Conservation (phyloP, 805 yeast genomes). For the Suhomyces xylopsoci region DNA sequence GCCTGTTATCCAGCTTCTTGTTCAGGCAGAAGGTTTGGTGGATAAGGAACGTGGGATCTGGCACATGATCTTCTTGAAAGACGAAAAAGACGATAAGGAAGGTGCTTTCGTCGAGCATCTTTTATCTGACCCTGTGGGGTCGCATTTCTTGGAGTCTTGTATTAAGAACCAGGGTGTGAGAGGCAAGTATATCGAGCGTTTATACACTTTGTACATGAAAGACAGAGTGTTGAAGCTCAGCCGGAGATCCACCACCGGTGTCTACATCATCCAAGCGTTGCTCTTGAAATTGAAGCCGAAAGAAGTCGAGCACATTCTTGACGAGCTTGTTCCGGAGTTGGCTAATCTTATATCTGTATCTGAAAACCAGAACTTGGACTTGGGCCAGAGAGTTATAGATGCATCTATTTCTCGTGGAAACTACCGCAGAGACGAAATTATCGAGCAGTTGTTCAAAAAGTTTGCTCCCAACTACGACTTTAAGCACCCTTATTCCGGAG, state of each 20-base stretch:
- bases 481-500: conserved; percentile 11
- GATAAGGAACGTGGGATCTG: conserved; percentile 71
- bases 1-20: conserved; percentile 76
- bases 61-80: conserved; percentile 57
- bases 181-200: conserved; percentile 63
- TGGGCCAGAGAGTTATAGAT: conserved; percentile 63
- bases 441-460: conserved; percentile 41
- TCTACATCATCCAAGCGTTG: conserved; percentile 71
- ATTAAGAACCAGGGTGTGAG: conserved; percentile 61
- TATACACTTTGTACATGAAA: conserved; percentile 68
- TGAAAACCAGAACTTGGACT: conserved; percentile 64
- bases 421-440: conserved; percentile 59
- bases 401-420: conserved; percentile 58
- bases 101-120: conserved; percentile 81
- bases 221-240: conserved; percentile 72
- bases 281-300: conserved; percentile 60
- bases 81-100: conserved; percentile 56
- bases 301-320: conserved; percentile 62
- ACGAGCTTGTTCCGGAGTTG: conserved; percentile 64
- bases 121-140: conserved; percentile 85
- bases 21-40: conserved; percentile 78
- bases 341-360: conserved; percentile 47
- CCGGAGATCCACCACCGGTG: conserved; percentile 80
- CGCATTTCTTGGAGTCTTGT: conserved; percentile 80
- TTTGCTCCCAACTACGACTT: conserved; percentile 40